Evolutionary conservation across 768 basidiomycete genomes (phyloP).

Genomic region (Termitomyces sp.): DNA sequence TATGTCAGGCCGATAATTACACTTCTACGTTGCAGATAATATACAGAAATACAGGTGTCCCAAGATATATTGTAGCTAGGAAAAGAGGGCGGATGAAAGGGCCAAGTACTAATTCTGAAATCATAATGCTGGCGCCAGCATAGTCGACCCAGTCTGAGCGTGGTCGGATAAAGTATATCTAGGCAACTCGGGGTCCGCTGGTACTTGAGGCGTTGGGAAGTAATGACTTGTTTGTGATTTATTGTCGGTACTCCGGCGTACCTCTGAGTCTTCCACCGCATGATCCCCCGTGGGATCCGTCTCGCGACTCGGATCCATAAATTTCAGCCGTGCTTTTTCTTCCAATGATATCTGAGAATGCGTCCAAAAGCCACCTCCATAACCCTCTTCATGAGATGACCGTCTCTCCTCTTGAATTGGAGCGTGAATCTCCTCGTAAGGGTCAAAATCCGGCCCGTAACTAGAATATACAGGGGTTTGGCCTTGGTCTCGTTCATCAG

Average conservation of each 20-base stretch:
- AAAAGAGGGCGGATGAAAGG: no score
- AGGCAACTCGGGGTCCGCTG: constrained; percentile 14
- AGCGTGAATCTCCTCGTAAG: constrained; percentile 30
- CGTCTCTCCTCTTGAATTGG: constrained; percentile 9
- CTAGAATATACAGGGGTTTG: constrained; percentile 6
- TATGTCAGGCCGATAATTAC: no score
- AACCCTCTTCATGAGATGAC: constrained; percentile 22
- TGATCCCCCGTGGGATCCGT: background rate
- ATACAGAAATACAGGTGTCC: background rate
- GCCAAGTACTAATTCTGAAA: no score
- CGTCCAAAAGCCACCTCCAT: constrained; percentile 35
- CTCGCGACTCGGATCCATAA: constrained; percentile 15
- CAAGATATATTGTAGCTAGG: background rate
- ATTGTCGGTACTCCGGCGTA: background rate
- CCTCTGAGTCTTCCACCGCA: constrained; percentile 1
- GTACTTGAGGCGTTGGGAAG: background rate
- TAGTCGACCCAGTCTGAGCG: background rate
- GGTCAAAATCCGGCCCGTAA: constrained; percentile 31
- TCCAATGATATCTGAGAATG: constrained; percentile 27
- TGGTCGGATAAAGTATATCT: constrained; percentile 14
- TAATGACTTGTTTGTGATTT: constrained; percentile 1
- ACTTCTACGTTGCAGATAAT: background rate
- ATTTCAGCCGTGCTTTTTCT: constrained; percentile 27
- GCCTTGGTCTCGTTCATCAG: constrained; percentile 13
- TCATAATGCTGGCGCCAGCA: background rate